A percentile compares a stretch with the other conserved stretches of the same genome.
These are phyloP conservation scores for Diaporthe citri DNA, from an alignment of 2,329 filamentous ascomycete species.

Conservation along the genomic window DNA sequence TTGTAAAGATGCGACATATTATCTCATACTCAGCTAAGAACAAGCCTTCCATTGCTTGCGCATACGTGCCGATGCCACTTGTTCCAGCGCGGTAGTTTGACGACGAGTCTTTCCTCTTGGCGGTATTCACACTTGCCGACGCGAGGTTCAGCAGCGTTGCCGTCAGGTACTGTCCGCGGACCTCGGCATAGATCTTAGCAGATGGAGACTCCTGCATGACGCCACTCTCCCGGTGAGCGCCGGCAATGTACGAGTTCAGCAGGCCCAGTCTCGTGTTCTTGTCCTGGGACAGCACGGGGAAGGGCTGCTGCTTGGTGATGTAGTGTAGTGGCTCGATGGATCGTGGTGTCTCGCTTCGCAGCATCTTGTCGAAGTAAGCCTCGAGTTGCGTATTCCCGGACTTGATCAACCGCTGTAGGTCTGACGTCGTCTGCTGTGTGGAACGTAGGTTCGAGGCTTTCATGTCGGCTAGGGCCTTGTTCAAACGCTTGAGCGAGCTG, in stretches of 20 bases:
- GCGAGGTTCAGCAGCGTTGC: constrained; percentile 87
- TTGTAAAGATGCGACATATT: constrained; percentile 86
- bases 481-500: constrained; percentile 88
- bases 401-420: constrained; percentile 82
- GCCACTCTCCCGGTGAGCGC: constrained; percentile 64
- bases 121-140: constrained; percentile 85
- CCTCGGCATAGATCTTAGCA: constrained; percentile 86
- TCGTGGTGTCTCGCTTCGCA: constrained; percentile 81
- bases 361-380: constrained; percentile 81
- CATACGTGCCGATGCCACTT: constrained; percentile 92
- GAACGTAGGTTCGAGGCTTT: constrained; percentile 90
- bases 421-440: constrained; percentile 88
- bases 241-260: constrained; percentile 82
- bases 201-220: constrained; percentile 74
- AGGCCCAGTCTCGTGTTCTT: constrained; percentile 80
- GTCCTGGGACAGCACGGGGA: constrained; percentile 83
- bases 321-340: constrained; percentile 91
- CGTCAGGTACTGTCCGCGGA: constrained; percentile 88
- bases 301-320: constrained; percentile 88
- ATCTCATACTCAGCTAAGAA: constrained; percentile 92
- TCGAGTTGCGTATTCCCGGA: constrained; percentile 87
- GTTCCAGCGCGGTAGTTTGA: constrained; percentile 89
- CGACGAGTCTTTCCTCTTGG: constrained; percentile 84
- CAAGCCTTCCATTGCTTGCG: constrained; percentile 86
- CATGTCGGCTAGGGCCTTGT: constrained; percentile 85